Percentiles rank a stretch among this genome's conserved stretches.
Evolutionary conservation across 345 rosid genomes (phyloP).

Genomic region (Hypericum androsaemum): DNA sequence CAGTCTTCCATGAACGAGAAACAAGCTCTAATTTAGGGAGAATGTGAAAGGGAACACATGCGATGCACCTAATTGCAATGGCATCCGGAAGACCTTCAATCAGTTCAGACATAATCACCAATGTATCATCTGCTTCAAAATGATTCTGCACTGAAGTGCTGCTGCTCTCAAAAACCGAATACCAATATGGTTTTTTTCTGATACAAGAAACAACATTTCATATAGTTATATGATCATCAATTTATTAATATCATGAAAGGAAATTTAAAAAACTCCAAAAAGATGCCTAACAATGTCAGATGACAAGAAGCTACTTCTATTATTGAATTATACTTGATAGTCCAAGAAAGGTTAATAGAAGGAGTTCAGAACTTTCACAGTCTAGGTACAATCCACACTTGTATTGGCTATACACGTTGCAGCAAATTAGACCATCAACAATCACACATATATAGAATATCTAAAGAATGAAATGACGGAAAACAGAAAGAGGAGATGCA

Average conservation of each 20-base stretch:
- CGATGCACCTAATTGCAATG: constrained; percentile 88
- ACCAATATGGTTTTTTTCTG: constrained; percentile 18
- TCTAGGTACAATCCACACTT: too few species aligned
- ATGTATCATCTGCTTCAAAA: constrained; percentile 28
- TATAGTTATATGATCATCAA: constrained; percentile 3
- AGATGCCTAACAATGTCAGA: too few species aligned
- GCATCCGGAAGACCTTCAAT: constrained; percentile 92
- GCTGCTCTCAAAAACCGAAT: constrained; percentile 1
- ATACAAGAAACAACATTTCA: constrained; percentile 6
- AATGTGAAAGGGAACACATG: constrained; percentile 62
- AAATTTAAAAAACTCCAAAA: too few species aligned
- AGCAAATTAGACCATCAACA: too few species aligned
- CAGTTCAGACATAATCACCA: constrained; percentile 66
- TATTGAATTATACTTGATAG: too few species aligned
- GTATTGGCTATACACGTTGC: too few species aligned
- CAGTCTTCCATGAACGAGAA: constrained; percentile 87
- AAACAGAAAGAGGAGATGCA: too few species aligned
- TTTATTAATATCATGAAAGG: neutral
- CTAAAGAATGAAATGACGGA: too few species aligned
- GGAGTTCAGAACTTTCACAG: too few species aligned
- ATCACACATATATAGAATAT: too few species aligned
- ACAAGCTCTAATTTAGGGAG: constrained; percentile 82
- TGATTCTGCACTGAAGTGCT: constrained; percentile 11
- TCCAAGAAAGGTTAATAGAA: too few species aligned
- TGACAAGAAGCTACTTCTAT: too few species aligned